Percentiles rank a stretch among this genome's conserved stretches.
Evolutionary conservation across 2,329 filamentous ascomycete species (phyloP).

Genomic region (Pestalotiopsis sp.): DNA sequence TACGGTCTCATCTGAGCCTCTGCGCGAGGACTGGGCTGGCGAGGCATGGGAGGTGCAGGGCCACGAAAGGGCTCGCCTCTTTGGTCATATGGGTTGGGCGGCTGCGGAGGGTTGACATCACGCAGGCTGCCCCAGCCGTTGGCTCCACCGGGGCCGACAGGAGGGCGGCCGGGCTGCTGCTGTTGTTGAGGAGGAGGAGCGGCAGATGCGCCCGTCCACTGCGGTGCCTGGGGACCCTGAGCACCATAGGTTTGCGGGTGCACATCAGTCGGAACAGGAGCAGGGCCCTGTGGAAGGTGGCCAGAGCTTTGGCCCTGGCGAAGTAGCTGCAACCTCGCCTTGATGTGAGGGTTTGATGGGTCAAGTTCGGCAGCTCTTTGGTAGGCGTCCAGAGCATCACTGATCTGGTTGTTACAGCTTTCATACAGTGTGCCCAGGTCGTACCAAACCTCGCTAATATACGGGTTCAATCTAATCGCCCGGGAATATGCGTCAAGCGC

Average conservation of each 20-base stretch:
- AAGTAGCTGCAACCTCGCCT: conserved; percentile 86
- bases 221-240: conserved; percentile 80
- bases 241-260: conserved; percentile 93
- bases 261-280: conserved; percentile 92
- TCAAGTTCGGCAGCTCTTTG: conserved; percentile 93
- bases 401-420: conserved; percentile 98
- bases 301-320: conserved; percentile 78
- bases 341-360: conserved; percentile 92
- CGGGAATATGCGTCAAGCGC: conserved; percentile 96
- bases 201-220: conserved; percentile 78
- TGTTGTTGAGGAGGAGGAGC: conserved; percentile 43
- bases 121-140: conserved; percentile 63
- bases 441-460: conserved; percentile 99
- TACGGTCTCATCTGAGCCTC: conserved; percentile 73
- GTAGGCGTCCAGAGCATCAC: conserved; percentile 93
- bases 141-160: conserved; percentile 59
- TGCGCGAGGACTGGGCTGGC: conserved; percentile 76
- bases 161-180: conserved; percentile 44
- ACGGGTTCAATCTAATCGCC: conserved; percentile 93
- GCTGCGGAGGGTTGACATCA: conserved; percentile 78
- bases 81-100: conserved; percentile 80
- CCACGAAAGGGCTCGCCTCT: conserved; percentile 68
- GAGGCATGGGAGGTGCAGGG: conserved; percentile 65
- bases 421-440: conserved; percentile 98
- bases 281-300: conserved; percentile 66